Conservation (phyloP, 306 rosid species). For the Abrus precatorius region DNA sequence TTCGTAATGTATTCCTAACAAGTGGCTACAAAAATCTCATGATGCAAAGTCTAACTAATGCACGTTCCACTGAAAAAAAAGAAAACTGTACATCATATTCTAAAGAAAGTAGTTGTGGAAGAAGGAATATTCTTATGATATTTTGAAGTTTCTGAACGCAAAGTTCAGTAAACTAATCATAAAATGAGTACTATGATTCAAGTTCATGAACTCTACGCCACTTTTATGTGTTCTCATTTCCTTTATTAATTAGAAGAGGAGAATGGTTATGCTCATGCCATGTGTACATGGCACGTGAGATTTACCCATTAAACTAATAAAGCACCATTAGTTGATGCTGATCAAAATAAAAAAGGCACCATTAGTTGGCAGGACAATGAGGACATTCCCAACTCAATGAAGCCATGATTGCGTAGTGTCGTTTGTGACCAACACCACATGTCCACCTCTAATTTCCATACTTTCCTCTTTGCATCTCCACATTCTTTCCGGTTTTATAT, state of each 20-base stretch:
- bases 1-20: constrained; percentile 1
- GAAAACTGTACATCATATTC: constrained; percentile 6
- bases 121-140: constrained; percentile 28
- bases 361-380: constrained; percentile 24
- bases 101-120: constrained; percentile 34
- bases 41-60: constrained; percentile 46
- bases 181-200: not conserved
- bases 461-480: not conserved
- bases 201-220: constrained; percentile 38
- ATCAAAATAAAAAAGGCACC: too few relatives aligned
- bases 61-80: constrained; percentile 35
- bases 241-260: not conserved
- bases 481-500: constrained; percentile 22
- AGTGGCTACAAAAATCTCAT: constrained; percentile 46
- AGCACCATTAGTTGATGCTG: not conserved
- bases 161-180: not conserved
- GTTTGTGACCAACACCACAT: constrained; percentile 21
- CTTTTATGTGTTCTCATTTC: constrained; percentile 23
- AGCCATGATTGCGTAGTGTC: constrained; percentile 38
- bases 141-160: constrained; percentile 26
- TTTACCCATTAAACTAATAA: constrained; percentile 31
- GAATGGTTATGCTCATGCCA: constrained; percentile 43
- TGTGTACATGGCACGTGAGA: constrained; percentile 43
- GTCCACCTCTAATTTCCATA: constrained; percentile 28
- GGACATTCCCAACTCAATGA: constrained; percentile 41